Conservation (phyloP, 1,284 basidiomycete genomes). For the Sporisorium iseilematis-ciliati region DNA sequence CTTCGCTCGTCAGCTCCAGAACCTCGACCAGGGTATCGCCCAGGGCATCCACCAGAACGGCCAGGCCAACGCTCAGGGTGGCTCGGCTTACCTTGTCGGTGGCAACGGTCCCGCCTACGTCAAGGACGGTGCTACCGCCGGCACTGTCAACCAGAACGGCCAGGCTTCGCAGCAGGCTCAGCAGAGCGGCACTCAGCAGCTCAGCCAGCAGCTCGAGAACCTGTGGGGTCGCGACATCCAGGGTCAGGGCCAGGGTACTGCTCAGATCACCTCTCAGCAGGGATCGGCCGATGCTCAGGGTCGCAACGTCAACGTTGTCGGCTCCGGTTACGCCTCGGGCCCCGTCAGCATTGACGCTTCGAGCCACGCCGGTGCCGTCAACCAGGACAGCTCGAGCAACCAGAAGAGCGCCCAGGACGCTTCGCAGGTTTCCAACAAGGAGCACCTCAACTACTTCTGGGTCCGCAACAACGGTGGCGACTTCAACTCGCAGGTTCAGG, state of each 20-base stretch:
- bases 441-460: conserved; percentile 16
- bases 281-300: conserved; percentile 27
- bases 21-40: conserved; percentile 33
- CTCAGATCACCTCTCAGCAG: conserved; percentile 33
- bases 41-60: conserved; percentile 44
- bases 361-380: conserved; percentile 25
- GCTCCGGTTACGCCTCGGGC: conserved; percentile 16
- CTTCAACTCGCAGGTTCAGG: conserved; percentile 23
- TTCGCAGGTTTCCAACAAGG: conserved; percentile 24
- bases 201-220: conserved; percentile 26
- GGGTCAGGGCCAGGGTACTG: conserved; percentile 27
- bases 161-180: conserved; percentile 32
- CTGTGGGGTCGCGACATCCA: conserved; percentile 33
- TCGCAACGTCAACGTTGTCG: conserved; percentile 29
- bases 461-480: conserved; percentile 12
- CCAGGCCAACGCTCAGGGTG: conserved; percentile 29
- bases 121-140: conserved; percentile 26
- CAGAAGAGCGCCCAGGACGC: conserved; percentile 31
- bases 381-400: conserved; percentile 27
- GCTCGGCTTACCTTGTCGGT: conserved; percentile 32
- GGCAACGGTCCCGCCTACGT: conserved; percentile 27
- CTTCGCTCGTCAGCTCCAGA: conserved; percentile 25
- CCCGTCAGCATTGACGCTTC: conserved; percentile 32
- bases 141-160: conserved; percentile 30
- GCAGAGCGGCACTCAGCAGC: conserved; percentile 40